A percentile compares a stretch with the other conserved stretches of the same genome.
These are phyloP conservation scores for Suillus lakei DNA, from an alignment of 768 basidiomycete genomes.

Conservation along the genomic window DNA sequence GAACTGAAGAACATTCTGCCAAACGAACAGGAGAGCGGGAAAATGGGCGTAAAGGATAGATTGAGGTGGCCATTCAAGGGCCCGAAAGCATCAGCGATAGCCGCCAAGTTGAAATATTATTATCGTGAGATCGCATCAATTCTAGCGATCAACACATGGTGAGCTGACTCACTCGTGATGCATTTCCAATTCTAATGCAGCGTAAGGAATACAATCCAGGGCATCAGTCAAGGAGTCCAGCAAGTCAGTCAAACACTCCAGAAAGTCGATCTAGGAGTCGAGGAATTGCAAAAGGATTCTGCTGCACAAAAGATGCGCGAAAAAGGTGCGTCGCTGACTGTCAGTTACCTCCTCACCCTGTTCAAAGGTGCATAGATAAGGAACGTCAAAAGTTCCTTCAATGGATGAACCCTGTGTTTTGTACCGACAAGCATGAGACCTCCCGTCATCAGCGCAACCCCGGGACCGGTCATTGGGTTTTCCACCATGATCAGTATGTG, in stretches of 20 bases:
- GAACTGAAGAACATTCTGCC: neutral
- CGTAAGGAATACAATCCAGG: neutral
- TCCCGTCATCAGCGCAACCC: neutral
- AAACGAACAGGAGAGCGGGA: too few species aligned
- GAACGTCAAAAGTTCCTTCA: neutral
- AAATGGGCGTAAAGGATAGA: neutral
- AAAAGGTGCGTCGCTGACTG: neutral
- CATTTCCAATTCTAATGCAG: neutral
- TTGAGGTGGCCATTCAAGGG: constrained; percentile 11
- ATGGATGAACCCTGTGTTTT: neutral
- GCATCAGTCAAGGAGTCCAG: neutral
- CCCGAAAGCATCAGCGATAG: neutral
- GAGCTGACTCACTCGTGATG: too few species aligned
- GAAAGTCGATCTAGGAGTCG: neutral
- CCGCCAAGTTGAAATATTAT: neutral
- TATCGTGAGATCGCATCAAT: neutral
- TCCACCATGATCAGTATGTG: neutral
- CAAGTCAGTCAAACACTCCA: too few species aligned
- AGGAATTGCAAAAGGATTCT: neutral
- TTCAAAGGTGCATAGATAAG: neutral
- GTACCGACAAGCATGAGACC: neutral
- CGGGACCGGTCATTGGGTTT: neutral
- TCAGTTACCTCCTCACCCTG: neutral
- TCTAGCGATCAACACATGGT: neutral
- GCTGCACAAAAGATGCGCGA: neutral